Evolutionary conservation across 1,284 basidiomycete genomes (phyloP).

Genomic region (Mycena sp.): DNA sequence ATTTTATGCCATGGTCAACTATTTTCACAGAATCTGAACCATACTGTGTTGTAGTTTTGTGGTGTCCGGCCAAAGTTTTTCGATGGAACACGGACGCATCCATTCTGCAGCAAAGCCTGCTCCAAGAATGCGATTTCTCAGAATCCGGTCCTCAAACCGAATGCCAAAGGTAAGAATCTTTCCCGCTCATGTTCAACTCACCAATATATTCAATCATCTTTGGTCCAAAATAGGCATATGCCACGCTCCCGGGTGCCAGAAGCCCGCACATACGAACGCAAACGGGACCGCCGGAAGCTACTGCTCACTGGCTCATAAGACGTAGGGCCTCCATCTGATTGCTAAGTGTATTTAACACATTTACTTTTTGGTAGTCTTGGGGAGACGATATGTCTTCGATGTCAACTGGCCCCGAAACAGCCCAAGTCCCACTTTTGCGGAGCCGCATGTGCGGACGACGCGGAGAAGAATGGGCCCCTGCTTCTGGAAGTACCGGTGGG

Average conservation of each 20-base stretch:
- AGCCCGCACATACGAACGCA: conserved; percentile 49
- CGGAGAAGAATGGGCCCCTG: conserved; percentile 59
- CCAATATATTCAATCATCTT: conserved; percentile 11
- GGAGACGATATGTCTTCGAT: conserved; percentile 65
- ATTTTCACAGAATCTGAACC: not conserved
- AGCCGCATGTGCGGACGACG: conserved; percentile 59
- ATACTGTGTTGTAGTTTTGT: conserved; percentile 47
- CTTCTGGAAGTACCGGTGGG: conserved; percentile 66
- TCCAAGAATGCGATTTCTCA: conserved; percentile 51
- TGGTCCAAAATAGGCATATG: conserved; percentile 47
- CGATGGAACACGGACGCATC: conserved; percentile 61
- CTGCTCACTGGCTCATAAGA: conserved; percentile 59
- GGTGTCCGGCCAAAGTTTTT: conserved; percentile 61
- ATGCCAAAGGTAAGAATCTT: conserved; percentile 28
- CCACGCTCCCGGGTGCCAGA: conserved; percentile 61
- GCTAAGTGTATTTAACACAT: conserved; percentile 7
- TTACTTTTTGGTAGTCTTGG: conserved; percentile 42
- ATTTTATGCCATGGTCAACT: not conserved
- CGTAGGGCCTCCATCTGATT: conserved; percentile 42
- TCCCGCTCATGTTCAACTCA: not conserved
- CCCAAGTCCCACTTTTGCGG: conserved; percentile 66
- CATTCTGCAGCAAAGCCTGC: conserved; percentile 67
- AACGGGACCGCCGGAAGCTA: conserved; percentile 52
- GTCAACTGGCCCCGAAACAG: conserved; percentile 61
- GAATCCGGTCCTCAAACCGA: conserved; percentile 37